phyloP scores from a whole-genome alignment of 2,329 filamentous ascomycete species.

The Didymosphaeria variabile region DNA sequence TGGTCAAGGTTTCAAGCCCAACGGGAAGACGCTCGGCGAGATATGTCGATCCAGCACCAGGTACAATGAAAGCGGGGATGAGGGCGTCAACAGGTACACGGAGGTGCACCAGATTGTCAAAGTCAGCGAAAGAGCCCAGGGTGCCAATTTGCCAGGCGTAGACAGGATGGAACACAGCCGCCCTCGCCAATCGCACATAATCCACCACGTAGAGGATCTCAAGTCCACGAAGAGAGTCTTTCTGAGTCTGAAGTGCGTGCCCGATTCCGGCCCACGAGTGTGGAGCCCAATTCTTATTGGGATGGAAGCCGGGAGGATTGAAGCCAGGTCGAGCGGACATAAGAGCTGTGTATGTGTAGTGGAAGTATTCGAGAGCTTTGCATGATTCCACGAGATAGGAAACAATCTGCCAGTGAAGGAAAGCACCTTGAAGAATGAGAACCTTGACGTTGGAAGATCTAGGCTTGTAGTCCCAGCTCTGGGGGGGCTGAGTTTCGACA shows the following conservation, averaged over 20 bases:
- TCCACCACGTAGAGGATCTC: not conserved
- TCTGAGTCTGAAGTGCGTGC: not conserved
- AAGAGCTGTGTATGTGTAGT: not conserved
- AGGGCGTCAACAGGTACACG: not conserved
- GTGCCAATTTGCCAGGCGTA: not conserved
- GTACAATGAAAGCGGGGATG: not conserved
- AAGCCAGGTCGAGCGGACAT: not conserved
- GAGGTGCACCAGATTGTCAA: not conserved
- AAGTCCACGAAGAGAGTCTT: not conserved
- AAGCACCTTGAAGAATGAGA: not conserved
- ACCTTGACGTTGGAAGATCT: not conserved
- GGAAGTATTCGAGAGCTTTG: not conserved
- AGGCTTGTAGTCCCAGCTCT: not conserved
- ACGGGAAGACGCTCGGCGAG: not conserved
- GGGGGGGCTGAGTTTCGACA: not conserved
- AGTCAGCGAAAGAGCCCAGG: conserved; percentile 4
- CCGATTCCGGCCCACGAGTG: not conserved
- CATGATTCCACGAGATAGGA: not conserved
- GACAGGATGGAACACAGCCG: not conserved
- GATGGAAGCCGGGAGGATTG: not conserved
- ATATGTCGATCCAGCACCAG: no score
- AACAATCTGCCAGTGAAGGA: not conserved
- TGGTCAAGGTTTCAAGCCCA: not conserved
- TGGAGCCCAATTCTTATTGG: not conserved
- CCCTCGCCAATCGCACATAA: not conserved